Evolutionary conservation across 441 rosid species (phyloP), one percentile per base, ranked within the genome.

Genomic region (Adansonia madagascariensis): DNA sequence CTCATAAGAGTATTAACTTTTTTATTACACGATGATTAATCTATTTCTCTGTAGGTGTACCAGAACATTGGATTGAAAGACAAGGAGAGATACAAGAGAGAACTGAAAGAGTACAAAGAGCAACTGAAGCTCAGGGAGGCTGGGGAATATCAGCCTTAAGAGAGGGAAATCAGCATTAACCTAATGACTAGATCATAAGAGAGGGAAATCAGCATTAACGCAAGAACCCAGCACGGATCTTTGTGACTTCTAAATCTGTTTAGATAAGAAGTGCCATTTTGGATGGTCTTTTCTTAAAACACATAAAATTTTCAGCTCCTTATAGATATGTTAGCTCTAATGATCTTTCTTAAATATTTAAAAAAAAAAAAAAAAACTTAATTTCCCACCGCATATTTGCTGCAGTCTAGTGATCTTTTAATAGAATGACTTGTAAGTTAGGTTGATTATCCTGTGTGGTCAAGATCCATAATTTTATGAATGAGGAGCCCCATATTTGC

Each of bases 31-130:
- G 12, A 10, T 64, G 39, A 57, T 57, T 77, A 52, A 3, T n/a
- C 39, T 6, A 70, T 49, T 71, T 55, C 12, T 56, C 18, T 77
- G 80, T 71, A 95, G 99, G 97, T 92, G 65, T 95, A 95, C 85
- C 98, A 95, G 86, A 87, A 90, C 75, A 95, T 92, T 73, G 99
- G 98, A 8, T 44, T 91, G 82, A 84, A 90, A 77, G 99, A 95
- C 83, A 94, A 95, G 83, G 98, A 94, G 80, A 90, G 98, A 76
- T 95, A 95, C 83, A 91, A 82, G 87, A 90, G 90, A 80, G 97
- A 93, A 75, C 70, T 95, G 89, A 89, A 88, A 75, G 99, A 95
- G 87, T 95, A 95, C 81, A 91, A 85, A 61, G 98, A 93, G 74
- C 86, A 68, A 76, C 79, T 84, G 76, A 87, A 82, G 81, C 82